A percentile compares a stretch with the other conserved stretches of the same genome.
phyloP scores from a whole-genome alignment of 441 rosid genomes.

The Pelargonium fulgidum region DNA sequence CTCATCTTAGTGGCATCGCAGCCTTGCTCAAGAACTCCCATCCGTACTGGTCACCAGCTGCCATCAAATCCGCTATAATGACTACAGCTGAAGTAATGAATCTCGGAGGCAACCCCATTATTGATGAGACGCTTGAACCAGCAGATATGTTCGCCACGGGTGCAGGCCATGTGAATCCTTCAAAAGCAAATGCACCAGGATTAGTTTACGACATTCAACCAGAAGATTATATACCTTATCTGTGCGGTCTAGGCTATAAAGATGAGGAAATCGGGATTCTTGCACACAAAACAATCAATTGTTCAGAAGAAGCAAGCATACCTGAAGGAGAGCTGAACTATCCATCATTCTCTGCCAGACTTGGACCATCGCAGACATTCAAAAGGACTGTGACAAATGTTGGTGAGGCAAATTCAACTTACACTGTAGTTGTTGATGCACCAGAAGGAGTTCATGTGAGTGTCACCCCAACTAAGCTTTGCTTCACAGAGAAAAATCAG shows the following conservation, averaged over 20 bases:
- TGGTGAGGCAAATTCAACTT: constrained; percentile 27
- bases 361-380: constrained; percentile 30
- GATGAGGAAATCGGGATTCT: constrained; percentile 27
- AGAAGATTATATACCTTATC: constrained; percentile 44
- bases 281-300: constrained; percentile 24
- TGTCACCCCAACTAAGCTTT: constrained; percentile 28
- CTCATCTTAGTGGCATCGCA: constrained; percentile 35
- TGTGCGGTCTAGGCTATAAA: constrained; percentile 44
- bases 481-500: constrained; percentile 29
- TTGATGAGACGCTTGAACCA: constrained; percentile 27
- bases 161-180: constrained; percentile 53
- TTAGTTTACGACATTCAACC: constrained; percentile 46
- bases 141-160: constrained; percentile 37
- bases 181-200: constrained; percentile 46
- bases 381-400: constrained; percentile 46
- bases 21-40: constrained; percentile 34
- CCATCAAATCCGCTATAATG: constrained; percentile 38
- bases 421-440: constrained; percentile 10
- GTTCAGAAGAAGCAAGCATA: constrained; percentile 27
- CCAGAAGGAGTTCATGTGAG: constrained; percentile 33
- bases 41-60: constrained; percentile 38
- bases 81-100: constrained; percentile 28
- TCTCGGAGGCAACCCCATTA: constrained; percentile 30
- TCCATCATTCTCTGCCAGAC: constrained; percentile 39
- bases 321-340: constrained; percentile 47